Conservation (phyloP, 805 yeast genomes). For the Candida bentonensis region DNA sequence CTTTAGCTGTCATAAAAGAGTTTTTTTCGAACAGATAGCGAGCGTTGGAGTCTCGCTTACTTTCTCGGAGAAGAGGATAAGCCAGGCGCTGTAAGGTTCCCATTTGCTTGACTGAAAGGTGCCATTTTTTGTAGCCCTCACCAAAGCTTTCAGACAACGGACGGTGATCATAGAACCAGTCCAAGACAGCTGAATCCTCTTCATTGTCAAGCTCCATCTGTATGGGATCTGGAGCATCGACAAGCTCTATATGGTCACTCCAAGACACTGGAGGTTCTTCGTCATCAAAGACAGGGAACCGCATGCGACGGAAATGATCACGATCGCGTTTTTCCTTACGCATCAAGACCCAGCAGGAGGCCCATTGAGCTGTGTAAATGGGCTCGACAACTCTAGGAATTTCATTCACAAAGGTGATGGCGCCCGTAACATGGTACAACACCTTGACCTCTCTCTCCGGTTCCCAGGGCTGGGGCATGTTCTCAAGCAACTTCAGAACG, state of each 20-base stretch:
- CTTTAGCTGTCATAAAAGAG: slow-evolving; percentile 82
- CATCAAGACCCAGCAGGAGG: slow-evolving; percentile 85
- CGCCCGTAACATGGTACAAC: slow-evolving; percentile 81
- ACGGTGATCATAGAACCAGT: slow-evolving; percentile 70
- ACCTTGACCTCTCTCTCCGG: slow-evolving; percentile 71
- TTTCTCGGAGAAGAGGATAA: slow-evolving; percentile 53
- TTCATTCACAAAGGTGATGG: slow-evolving; percentile 90
- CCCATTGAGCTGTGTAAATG: slow-evolving; percentile 90
- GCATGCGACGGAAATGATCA: slow-evolving; percentile 76
- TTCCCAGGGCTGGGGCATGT: slow-evolving; percentile 99
- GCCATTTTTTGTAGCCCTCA: slow-evolving; percentile 64
- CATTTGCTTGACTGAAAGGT: slow-evolving; percentile 45
- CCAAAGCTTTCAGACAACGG: slow-evolving; percentile 63
- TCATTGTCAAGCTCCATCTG: slow-evolving; percentile 48
- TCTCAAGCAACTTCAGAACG: slow-evolving; percentile 70
- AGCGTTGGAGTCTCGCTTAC: slow-evolving; percentile 39
- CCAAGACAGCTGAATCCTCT: slow-evolving; percentile 46
- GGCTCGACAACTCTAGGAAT: slow-evolving; percentile 87
- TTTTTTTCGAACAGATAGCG: slow-evolving; percentile 62
- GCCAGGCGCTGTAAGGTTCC: slow-evolving; percentile 52
- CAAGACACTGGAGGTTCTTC: slow-evolving; percentile 88
- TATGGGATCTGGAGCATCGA: slow-evolving; percentile 62
- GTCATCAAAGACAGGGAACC: slow-evolving; percentile 93
- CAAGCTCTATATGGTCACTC: slow-evolving; percentile 61
- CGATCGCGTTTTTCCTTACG: slow-evolving; percentile 87